A percentile compares a stretch with the other conserved stretches of the same genome.
These are phyloP conservation scores for Jimgerdemannia flammicorona DNA, from an alignment of 192 early-diverging fungal species.

Conservation along the genomic window DNA sequence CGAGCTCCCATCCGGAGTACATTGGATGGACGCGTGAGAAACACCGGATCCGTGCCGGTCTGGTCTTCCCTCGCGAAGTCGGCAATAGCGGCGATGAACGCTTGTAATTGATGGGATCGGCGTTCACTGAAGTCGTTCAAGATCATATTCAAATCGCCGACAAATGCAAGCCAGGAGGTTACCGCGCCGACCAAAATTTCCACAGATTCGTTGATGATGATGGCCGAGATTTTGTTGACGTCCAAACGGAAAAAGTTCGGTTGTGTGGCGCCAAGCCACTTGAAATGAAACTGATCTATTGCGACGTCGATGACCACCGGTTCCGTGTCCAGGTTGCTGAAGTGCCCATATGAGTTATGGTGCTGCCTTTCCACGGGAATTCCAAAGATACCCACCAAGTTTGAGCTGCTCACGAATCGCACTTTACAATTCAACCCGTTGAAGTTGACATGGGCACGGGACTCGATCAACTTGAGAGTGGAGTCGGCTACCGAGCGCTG, in stretches of 20 bases:
- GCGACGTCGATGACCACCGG: conserved; percentile 46
- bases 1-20: conserved; percentile 59
- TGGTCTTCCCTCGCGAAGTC: conserved; percentile 33
- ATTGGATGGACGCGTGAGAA: conserved; percentile 60
- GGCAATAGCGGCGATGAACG: conserved; percentile 49
- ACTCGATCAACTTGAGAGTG: conserved; percentile 46
- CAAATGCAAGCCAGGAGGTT: conserved; percentile 62
- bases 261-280: conserved; percentile 41
- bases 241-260: conserved; percentile 44
- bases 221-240: conserved; percentile 40
- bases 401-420: conserved; percentile 46
- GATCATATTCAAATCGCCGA: conserved; percentile 49
- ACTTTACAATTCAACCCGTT: conserved; percentile 52
- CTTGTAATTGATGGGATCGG: conserved; percentile 50
- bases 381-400: conserved; percentile 45
- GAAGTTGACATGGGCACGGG: conserved; percentile 48
- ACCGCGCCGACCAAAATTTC: conserved; percentile 70
- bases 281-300: conserved; percentile 36
- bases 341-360: conserved; percentile 32
- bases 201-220: conserved; percentile 64
- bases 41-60: conserved; percentile 57
- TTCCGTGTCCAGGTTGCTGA: conserved; percentile 26
- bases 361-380: conserved; percentile 52
- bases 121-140: conserved; percentile 43
- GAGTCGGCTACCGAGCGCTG: conserved; percentile 38